Evolutionary conservation across 306 rosid species (phyloP).

Genomic region (Lathyrus sativus): DNA sequence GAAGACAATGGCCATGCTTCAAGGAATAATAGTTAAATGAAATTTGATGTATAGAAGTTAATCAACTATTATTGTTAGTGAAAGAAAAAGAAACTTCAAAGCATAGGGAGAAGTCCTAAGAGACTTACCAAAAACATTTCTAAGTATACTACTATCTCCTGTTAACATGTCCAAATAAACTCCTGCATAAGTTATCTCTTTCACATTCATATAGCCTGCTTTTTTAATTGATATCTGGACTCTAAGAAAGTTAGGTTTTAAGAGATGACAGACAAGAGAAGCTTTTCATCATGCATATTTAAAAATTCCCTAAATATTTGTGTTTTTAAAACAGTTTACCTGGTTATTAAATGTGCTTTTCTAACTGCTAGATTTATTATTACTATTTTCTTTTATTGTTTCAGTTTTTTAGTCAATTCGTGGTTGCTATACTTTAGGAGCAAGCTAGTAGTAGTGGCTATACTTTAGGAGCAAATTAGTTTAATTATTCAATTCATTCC

Average conservation of each 20-base stretch:
- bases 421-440: no score
- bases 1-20: background rate
- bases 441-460: no score
- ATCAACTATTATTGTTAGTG: background rate
- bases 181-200: no score
- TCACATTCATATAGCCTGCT: constrained; percentile 85
- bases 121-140: constrained; percentile 85
- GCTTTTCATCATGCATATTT: constrained; percentile 33
- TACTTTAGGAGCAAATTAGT: no score
- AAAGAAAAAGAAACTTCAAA: constrained; percentile 18
- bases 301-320: constrained; percentile 7
- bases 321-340: constrained; percentile 48
- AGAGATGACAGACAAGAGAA: constrained; percentile 56
- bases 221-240: constrained; percentile 89
- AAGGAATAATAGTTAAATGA: background rate
- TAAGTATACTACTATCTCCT: constrained; percentile 69
- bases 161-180: constrained; percentile 72
- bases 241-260: constrained; percentile 87
- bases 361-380: no score
- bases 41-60: constrained; percentile 6
- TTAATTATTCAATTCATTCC: no score
- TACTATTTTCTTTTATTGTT: no score
- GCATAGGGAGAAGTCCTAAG: constrained; percentile 21
- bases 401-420: no score
- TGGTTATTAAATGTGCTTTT: no score